Percentiles rank a stretch among this genome's conserved stretches.
These are phyloP conservation scores for Gnomoniopsis sp. DNA, from an alignment of 2,329 filamentous ascomycete species.

Conservation along the genomic window DNA sequence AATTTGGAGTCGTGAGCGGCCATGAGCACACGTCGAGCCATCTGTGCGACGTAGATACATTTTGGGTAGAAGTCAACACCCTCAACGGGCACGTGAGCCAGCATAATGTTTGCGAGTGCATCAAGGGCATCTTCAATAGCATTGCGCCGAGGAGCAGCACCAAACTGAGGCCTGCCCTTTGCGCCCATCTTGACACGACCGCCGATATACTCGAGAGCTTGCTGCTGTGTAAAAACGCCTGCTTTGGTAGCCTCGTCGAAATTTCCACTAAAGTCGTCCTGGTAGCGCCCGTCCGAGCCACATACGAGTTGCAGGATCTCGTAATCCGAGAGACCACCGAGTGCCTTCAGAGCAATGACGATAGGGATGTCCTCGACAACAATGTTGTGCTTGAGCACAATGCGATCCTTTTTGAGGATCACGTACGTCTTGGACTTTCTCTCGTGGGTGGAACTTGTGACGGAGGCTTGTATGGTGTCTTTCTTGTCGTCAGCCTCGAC, in stretches of 20 bases:
- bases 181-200: slow-evolving; percentile 83
- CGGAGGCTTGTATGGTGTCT: slow-evolving; percentile 88
- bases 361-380: slow-evolving; percentile 92
- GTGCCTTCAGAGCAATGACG: slow-evolving; percentile 85
- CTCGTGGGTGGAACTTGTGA: slow-evolving; percentile 96
- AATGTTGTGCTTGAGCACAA: slow-evolving; percentile 89
- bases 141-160: slow-evolving; percentile 63
- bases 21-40: slow-evolving; percentile 95
- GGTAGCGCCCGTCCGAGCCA: slow-evolving; percentile 81
- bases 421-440: slow-evolving; percentile 98
- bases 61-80: slow-evolving; percentile 96
- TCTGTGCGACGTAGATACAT: slow-evolving; percentile 91
- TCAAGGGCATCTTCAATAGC: slow-evolving; percentile 90
- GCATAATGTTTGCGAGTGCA: slow-evolving; percentile 85
- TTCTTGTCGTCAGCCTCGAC: slow-evolving; percentile 93
- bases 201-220: slow-evolving; percentile 91
- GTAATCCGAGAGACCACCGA: slow-evolving; percentile 90
- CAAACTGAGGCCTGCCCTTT: slow-evolving; percentile 52
- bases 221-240: slow-evolving; percentile 87
- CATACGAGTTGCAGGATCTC: slow-evolving; percentile 91
- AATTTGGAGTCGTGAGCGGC: slow-evolving; percentile 83
- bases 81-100: slow-evolving; percentile 89
- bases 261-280: slow-evolving; percentile 93
- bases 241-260: slow-evolving; percentile 87
- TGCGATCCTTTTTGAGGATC: slow-evolving; percentile 86